Percentiles rank a stretch among this genome's conserved stretches.
These are phyloP conservation scores for Oryza coarctata DNA, from an alignment of 176 grass and related monocot genomes.

Conservation along the genomic window DNA sequence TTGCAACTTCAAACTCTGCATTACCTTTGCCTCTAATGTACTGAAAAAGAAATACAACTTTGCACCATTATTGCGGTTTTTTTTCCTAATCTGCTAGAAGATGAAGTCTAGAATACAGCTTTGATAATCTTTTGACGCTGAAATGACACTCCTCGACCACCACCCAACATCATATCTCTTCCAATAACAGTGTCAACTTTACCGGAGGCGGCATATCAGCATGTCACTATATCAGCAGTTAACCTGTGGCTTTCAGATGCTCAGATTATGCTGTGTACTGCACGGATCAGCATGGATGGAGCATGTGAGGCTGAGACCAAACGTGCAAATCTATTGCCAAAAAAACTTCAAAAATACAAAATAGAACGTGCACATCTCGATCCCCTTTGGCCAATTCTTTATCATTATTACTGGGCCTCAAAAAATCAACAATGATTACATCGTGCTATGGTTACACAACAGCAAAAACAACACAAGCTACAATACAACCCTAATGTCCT, in stretches of 20 bases:
- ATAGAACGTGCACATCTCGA: background rate
- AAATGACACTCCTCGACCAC: background rate
- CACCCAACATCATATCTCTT: background rate
- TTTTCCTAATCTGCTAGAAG: background rate
- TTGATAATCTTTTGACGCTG: background rate
- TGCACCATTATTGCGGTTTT: background rate
- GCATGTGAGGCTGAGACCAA: background rate
- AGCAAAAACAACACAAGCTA: conserved; percentile 30
- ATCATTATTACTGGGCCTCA: conserved; percentile 29
- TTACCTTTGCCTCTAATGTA: background rate
- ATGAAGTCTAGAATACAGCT: background rate
- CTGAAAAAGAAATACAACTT: background rate
- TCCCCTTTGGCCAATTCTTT: conserved; percentile 8
- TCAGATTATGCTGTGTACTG: background rate
- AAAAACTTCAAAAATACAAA: background rate
- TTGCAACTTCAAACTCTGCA: background rate
- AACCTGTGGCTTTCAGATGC: background rate
- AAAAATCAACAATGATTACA: conserved; percentile 43
- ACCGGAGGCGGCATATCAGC: background rate
- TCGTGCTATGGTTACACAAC: conserved; percentile 36
- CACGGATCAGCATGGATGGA: background rate
- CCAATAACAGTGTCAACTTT: background rate
- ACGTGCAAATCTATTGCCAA: background rate
- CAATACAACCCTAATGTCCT: conserved; percentile 36
- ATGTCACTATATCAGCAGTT: background rate